These are phyloP conservation scores for Arthroderma uncinatum DNA, from an alignment of 2,329 filamentous ascomycete species.

Conservation along the genomic window DNA sequence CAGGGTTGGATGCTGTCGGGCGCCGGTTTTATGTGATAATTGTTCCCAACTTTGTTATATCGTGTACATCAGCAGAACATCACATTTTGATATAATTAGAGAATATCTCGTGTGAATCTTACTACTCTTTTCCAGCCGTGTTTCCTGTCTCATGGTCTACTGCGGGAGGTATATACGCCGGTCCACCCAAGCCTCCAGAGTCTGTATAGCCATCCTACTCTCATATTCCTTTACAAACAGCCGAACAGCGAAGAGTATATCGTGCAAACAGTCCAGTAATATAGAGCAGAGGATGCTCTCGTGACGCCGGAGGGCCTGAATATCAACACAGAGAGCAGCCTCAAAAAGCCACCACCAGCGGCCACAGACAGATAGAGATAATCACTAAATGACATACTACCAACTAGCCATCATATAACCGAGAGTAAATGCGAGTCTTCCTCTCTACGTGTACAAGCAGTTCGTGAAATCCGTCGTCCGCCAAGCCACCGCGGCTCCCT, in stretches of 20 bases:
- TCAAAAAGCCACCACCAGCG: not conserved
- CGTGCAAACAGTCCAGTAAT: too few species aligned
- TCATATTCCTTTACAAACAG: too few species aligned
- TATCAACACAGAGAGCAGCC: not conserved
- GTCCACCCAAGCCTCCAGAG: too few species aligned
- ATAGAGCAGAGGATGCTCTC: not conserved
- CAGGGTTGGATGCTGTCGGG: not conserved
- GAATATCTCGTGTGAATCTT: not conserved
- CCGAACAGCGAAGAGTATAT: too few species aligned
- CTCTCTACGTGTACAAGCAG: not conserved
- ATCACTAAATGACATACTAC: not conserved
- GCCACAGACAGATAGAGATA: too few species aligned
- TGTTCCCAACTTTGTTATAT: conserved; percentile 27
- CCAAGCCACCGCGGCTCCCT: too few species aligned
- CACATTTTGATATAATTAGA: conserved; percentile 6
- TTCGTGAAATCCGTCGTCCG: not conserved
- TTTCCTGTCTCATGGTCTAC: not conserved
- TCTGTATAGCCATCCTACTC: too few species aligned
- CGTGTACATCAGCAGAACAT: conserved; percentile 32
- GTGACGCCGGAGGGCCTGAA: not conserved
- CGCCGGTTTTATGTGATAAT: conserved; percentile 10
- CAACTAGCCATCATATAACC: not conserved
- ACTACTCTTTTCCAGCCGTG: not conserved
- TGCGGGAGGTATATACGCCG: too few species aligned
- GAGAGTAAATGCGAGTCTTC: not conserved